Conservation (phyloP, 257 asterid genomes). For the Mitragyna speciosa region DNA sequence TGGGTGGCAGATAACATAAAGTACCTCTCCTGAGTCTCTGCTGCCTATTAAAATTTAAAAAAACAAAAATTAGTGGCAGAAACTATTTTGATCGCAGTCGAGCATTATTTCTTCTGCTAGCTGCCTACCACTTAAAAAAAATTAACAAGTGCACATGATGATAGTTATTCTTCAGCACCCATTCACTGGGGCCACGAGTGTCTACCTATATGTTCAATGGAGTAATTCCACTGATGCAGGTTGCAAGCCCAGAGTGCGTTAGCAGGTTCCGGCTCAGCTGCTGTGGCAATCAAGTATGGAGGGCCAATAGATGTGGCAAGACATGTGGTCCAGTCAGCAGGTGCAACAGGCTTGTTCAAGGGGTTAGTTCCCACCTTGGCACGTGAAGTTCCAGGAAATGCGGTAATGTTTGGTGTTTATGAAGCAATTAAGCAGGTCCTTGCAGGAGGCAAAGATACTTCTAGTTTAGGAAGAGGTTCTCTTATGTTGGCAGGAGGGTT, state of each 20-base stretch:
- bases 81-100: neutral
- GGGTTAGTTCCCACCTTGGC: constrained; percentile 73
- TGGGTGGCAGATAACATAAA: neutral
- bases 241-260: constrained; percentile 80
- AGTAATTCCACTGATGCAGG: constrained; percentile 34
- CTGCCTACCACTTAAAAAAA: neutral
- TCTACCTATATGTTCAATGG: neutral
- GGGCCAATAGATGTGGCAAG: constrained; percentile 91
- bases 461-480: constrained; percentile 64
- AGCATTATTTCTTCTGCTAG: neutral
- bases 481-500: constrained; percentile 69
- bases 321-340: constrained; percentile 64
- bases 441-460: constrained; percentile 71
- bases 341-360: constrained; percentile 67
- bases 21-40: neutral
- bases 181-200: neutral
- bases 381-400: constrained; percentile 85
- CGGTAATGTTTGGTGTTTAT: constrained; percentile 80
- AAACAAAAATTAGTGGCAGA: neutral
- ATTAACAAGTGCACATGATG: neutral
- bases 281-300: constrained; percentile 50
- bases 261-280: constrained; percentile 39
- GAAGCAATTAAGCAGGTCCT: constrained; percentile 69
- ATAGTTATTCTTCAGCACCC: too few relatives aligned
- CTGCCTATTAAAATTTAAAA: neutral